These are phyloP conservation scores for Crithidia mellificae DNA, from an alignment of 208 protist genomes.

Conservation along the genomic window DNA sequence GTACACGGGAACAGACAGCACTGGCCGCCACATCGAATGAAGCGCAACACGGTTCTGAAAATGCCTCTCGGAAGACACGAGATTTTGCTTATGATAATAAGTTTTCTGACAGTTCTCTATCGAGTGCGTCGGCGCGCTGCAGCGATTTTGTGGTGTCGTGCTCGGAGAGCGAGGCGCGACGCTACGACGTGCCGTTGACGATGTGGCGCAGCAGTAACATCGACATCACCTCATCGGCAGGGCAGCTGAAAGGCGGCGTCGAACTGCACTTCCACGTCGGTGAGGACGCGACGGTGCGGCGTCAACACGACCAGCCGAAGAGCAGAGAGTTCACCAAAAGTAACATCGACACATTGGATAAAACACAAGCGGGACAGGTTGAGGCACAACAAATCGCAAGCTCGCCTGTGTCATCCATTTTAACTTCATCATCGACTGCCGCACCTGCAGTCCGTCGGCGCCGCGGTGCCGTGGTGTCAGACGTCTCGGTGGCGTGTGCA, in stretches of 20 bases:
- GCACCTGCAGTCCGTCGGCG: conserved; percentile 8
- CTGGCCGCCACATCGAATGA: no score
- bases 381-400: no score
- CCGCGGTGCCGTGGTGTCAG: conserved; percentile 16
- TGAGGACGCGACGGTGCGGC: not conserved
- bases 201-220: conserved; percentile 10
- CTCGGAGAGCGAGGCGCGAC: conserved; percentile 23
- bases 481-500: conserved; percentile 3
- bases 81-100: no score
- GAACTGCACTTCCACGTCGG: conserved; percentile 22
- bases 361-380: no score
- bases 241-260: conserved; percentile 18
- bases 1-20: conserved; percentile 19
- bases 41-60: not conserved
- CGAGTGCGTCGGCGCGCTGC: not conserved
- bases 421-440: not conserved
- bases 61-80: no score
- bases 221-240: no score
- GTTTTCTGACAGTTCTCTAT: not conserved
- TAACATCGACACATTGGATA: no score
- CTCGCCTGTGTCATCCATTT: not conserved
- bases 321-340: not conserved
- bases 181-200: conserved; percentile 20
- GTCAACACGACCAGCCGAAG: not conserved
- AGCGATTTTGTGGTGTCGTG: not conserved